Conservation (phyloP, 495 filamentous ascomycete genomes). For the Lentithecium fluviatile region DNA sequence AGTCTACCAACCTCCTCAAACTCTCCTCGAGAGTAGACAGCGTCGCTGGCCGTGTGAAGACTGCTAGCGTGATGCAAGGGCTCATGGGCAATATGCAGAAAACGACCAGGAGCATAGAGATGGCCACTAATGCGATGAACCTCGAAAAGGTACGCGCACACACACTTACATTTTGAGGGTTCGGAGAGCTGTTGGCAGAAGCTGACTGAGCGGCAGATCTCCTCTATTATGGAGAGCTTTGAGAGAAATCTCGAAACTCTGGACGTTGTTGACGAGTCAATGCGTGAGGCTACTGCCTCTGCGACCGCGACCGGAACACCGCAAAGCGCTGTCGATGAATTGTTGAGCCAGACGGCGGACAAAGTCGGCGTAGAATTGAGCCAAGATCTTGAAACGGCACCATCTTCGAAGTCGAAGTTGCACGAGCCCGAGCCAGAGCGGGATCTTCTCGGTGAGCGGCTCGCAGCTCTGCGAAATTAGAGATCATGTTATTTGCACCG, state of each 20-base stretch:
- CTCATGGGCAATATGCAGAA: constrained; percentile 65
- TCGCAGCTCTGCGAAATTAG: constrained; percentile 51
- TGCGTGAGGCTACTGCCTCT: constrained; percentile 75
- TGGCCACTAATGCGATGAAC: constrained; percentile 67
- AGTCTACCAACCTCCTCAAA: constrained; percentile 61
- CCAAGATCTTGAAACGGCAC: constrained; percentile 61
- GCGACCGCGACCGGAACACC: constrained; percentile 73
- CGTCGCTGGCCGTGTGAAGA: constrained; percentile 61
- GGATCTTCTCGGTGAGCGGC: constrained; percentile 48
- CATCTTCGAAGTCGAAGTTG: constrained; percentile 42
- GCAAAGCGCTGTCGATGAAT: constrained; percentile 77
- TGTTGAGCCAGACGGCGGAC: constrained; percentile 78
- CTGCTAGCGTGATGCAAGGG: constrained; percentile 64
- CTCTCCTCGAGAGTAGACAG: constrained; percentile 62
- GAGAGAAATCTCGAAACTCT: constrained; percentile 82
- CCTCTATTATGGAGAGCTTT: constrained; percentile 70
- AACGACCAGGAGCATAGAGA: constrained; percentile 64
- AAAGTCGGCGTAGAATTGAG: constrained; percentile 75
- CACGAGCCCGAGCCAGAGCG: constrained; percentile 48
- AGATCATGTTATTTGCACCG: not conserved
- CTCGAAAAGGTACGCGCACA: constrained; percentile 57
- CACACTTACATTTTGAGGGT: not conserved
- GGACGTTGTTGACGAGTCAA: constrained; percentile 77
- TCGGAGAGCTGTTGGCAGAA: not conserved
- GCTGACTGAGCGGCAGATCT: constrained; percentile 48